These are phyloP conservation scores for Eleusine indica DNA, from an alignment of 176 grass and related monocot genomes.

Conservation along the genomic window DNA sequence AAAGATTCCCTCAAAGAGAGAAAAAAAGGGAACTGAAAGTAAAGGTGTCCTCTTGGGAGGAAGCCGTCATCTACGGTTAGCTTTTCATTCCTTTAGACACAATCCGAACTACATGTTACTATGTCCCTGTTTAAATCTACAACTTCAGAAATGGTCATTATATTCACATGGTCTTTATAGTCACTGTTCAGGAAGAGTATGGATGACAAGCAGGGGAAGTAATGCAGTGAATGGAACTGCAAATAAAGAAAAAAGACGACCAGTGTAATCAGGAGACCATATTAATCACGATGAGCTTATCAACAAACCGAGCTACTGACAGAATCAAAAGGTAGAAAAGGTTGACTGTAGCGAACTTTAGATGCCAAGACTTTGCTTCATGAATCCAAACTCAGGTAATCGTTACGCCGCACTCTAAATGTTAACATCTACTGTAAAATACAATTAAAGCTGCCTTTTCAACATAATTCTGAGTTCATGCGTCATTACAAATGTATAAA, in stretches of 20 bases:
- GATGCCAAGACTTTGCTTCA: not conserved
- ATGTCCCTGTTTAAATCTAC: not conserved
- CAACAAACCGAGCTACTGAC: not conserved
- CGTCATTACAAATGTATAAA: too few species aligned
- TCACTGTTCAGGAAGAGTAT: too few species aligned
- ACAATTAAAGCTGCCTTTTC: not conserved
- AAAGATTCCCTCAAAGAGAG: not conserved
- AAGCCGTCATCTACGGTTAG: conserved; percentile 20
- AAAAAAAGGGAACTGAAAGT: not conserved
- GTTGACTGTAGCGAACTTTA: not conserved
- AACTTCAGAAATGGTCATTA: not conserved
- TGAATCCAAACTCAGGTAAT: not conserved
- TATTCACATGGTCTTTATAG: not conserved
- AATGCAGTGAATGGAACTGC: too few species aligned
- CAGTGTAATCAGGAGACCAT: too few species aligned
- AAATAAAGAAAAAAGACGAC: too few species aligned
- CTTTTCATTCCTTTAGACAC: not conserved
- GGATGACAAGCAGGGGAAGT: too few species aligned
- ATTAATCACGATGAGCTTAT: too few species aligned
- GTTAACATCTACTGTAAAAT: not conserved
- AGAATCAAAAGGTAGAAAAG: not conserved
- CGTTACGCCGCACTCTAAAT: not conserved
- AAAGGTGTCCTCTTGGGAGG: not conserved
- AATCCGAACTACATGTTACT: not conserved
- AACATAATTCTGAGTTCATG: too few species aligned